Evolutionary conservation across 2,329 filamentous ascomycete species (phyloP), one percentile per base, ranked within the genome.

Genomic region (Boeremia exigua): DNA sequence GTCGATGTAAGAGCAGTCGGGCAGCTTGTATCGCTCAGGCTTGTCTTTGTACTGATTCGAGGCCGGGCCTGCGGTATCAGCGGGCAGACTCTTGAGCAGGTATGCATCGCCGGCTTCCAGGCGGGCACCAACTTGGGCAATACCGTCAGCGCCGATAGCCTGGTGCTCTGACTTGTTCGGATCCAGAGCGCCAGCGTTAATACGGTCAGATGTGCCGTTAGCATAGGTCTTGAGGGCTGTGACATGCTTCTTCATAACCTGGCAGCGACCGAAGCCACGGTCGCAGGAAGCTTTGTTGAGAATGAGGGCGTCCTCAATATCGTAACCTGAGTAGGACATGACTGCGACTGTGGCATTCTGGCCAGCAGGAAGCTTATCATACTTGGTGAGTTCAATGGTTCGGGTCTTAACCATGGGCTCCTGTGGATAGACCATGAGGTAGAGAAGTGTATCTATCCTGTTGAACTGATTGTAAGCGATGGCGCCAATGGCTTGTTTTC

Each of bases 311-410:
- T 99, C 95, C 81, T 99, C 95, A 66, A 99, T 99, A 86, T 99
- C 95, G 78, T 99, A 99, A 23, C 95, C 95, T 10, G 94, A 98
- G 78, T 95, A 99, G 44, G 93, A 98, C 95, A 99, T 99, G 78
- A 99, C 95, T 6, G 96, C 95, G 25, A 99, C 95, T 1, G 91
- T 96, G 4, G 95, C 96, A 59, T 97, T 98, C 72, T 99, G 95
- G 0, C 95, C 95, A 5, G 95, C 95, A 0, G 95, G 95, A 12
- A 99, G 87, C 73, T 97, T 96, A 77, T 99, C 95, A 72, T 98
- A 99, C 66, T 96, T 92, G 65, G 96, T 91, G 23, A 99, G 84
- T 76, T 99, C 92, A 62, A 99, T 99, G 0, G 95, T 97, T 68
- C 96, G 90, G 46, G 92, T 96, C 73, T 96, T 96, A 59, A 98